These are phyloP conservation scores for Sphaerostilbella broomeana DNA, from an alignment of 2,329 filamentous ascomycete species.

Conservation along the genomic window DNA sequence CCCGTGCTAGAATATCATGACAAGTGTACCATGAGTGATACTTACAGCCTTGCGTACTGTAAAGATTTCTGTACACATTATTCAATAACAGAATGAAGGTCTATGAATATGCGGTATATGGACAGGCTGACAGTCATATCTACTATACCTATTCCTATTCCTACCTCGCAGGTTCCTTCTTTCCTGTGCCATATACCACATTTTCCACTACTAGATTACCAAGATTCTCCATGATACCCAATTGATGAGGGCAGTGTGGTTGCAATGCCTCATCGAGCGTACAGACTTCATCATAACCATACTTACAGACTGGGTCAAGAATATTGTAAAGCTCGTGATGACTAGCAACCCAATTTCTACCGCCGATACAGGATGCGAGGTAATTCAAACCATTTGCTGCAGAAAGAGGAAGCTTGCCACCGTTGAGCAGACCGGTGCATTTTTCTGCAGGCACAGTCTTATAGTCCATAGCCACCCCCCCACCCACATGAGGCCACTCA, in stretches of 20 bases:
- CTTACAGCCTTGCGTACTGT: no score
- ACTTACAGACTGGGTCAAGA: conserved; percentile 42
- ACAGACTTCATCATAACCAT: conserved; percentile 47
- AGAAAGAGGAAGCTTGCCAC: conserved; percentile 45
- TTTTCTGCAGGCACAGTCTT: conserved; percentile 40
- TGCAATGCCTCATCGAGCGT: conserved; percentile 41
- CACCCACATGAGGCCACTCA: conserved; percentile 39
- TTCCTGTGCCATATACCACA: conserved; percentile 47
- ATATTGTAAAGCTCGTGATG: conserved; percentile 51
- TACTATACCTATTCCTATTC: no score
- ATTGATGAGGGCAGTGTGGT: conserved; percentile 40
- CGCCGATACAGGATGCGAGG: conserved; percentile 39
- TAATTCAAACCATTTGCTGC: conserved; percentile 54
- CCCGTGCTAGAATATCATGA: no score
- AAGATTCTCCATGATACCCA: conserved; percentile 28
- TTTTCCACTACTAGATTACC: conserved; percentile 40
- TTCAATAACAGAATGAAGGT: no score
- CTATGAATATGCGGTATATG: no score
- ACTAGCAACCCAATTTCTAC: conserved; percentile 42
- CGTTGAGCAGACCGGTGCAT: conserved; percentile 44
- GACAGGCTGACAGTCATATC: no score
- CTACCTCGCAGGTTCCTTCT: no score
- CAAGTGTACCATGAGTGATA: no score
- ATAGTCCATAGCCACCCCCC: conserved; percentile 45
- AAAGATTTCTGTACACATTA: no score